Conservation (phyloP, 140 eudicot species). For the Stevia rebaudiana region DNA sequence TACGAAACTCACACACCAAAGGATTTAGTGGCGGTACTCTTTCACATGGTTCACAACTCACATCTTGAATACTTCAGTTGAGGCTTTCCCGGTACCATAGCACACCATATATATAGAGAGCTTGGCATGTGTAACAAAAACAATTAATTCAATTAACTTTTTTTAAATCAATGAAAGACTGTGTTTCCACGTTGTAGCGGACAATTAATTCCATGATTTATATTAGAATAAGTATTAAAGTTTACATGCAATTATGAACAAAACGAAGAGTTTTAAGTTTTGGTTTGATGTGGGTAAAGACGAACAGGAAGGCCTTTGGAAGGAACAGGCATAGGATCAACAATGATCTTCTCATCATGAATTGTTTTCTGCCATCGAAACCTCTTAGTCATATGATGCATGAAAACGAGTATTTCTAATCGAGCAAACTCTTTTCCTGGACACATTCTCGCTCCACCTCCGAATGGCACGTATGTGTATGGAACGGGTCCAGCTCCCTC, state of each 20-base stretch:
- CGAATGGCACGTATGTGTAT: slow-evolving; percentile 48
- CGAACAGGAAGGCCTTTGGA: slow-evolving; percentile 33
- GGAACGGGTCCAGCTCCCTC: slow-evolving; percentile 49
- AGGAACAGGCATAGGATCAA: slow-evolving; percentile 36
- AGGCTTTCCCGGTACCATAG: no score
- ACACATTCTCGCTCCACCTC: slow-evolving; percentile 51
- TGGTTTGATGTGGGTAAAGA: slow-evolving; percentile 22
- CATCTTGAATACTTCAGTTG: no score
- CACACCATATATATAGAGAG: no score
- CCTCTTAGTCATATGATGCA: slow-evolving; percentile 23
- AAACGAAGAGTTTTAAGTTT: neutral
- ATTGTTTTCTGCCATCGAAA: slow-evolving; percentile 24
- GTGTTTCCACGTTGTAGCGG: no score
- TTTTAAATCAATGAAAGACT: no score
- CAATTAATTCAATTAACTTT: no score
- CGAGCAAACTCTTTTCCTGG: slow-evolving; percentile 33
- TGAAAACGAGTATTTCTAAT: slow-evolving; percentile 25
- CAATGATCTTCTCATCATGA: slow-evolving; percentile 29
- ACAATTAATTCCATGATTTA: no score
- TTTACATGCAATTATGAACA: neutral
- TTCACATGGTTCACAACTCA: no score
- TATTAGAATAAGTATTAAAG: no score
- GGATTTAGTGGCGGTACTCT: no score
- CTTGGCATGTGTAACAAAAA: no score
- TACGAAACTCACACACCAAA: no score